Base-by-base conservation (phyloP, 805 yeast species). In the Kodamaea nitidulidarum region DNA sequence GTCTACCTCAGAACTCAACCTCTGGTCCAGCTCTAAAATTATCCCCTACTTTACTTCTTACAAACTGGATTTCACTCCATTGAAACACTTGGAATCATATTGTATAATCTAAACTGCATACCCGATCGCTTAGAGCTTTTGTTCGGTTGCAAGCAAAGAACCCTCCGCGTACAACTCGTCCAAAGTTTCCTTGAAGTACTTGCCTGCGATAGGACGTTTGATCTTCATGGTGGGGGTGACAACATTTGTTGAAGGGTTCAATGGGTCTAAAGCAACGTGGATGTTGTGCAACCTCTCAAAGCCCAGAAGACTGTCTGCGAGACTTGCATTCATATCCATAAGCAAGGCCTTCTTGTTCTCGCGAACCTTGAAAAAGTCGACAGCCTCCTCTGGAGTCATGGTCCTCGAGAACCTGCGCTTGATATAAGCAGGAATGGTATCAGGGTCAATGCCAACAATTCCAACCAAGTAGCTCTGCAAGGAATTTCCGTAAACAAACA, bases 401-500 rank as follows among this genome's bases (percentile, higher is more conserved):
- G 42, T 27, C 34, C 28, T 27, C 12, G 43, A 42, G 33, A 45
- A 35, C n/a, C 38, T 35, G 9, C 42, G 35, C 18, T 43, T 39
- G 25, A 38, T 28, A 35, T 29, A 39, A 12, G 30, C 29, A 35
- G 38, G 43, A 20, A 45, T 35, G n/a, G 42, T 36, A 1, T 40
- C 75, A 2, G 73, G 71, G 37, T 81, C 84, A 34, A 83, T 59
- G 22, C 90, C 88, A 28, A 76, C 51, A 29, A 84, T 58, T 20
- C 77, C 88, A 14, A 84, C 81, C 45, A 84, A 60, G 51, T 48
- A 78, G 10, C 73, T 65, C 51, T 75, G 63, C 31, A 71, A 60
- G 4, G 85, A 70, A 54, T 81, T 81, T 27, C 91, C 91, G 51
- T 80, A 81, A 4, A 72, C 76, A 51, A 70, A 81, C 10, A 76